Base-by-base conservation (phyloP, 495 filamentous ascomycete genomes). In the Aspergillus nanangensis region DNA sequence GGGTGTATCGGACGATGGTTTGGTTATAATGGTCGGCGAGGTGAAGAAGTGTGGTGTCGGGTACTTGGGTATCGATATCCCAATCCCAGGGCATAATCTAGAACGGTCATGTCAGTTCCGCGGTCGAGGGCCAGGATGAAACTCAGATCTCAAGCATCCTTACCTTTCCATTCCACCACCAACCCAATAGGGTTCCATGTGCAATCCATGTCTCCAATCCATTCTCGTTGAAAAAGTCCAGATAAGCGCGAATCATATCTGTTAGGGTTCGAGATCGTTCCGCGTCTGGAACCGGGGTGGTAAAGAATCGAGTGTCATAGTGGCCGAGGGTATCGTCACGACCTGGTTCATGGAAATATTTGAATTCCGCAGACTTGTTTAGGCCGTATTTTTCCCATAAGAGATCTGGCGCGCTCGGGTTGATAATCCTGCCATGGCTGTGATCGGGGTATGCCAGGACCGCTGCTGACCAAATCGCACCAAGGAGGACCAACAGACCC, bases 91-190 rank as follows among this genome's bases (percentile, higher is more conserved):
- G 88, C 55, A 92, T 79, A 56, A 89, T 77, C 68, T 80, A 46
- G 13, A 32, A 32, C 3, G 2, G 24, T 37, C 31, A 14, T 10
- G 13, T 20, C 20, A 24, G 8, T 23, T 36, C 11, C 38, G 29
- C 34, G 32, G 33, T 15, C 27, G 13, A 37, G 31, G 5, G 9
- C 3, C 18, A 3, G 35, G 39, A n/a, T 37, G 14, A 20, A 13
- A 13, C 17, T 17, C n/a, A n/a, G n/a, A n/a, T n/a, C n/a, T 47
- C 35, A 29, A 32, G 15, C 0, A 17, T 19, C 20, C 52, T 17
- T 61, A 82, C 79, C 65, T 78, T 78, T 14, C 82, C 85, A 56
- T 89, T 91, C 89, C 89, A 95, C 86, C 87, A 93, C 88, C 88
- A 95, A 10, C 89, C 89, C 38, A 95, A 66, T 36, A 95, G 69